phyloP scores from a whole-genome alignment of 371 early-diverging fungal species.

The Haplosporangium sp. region DNA sequence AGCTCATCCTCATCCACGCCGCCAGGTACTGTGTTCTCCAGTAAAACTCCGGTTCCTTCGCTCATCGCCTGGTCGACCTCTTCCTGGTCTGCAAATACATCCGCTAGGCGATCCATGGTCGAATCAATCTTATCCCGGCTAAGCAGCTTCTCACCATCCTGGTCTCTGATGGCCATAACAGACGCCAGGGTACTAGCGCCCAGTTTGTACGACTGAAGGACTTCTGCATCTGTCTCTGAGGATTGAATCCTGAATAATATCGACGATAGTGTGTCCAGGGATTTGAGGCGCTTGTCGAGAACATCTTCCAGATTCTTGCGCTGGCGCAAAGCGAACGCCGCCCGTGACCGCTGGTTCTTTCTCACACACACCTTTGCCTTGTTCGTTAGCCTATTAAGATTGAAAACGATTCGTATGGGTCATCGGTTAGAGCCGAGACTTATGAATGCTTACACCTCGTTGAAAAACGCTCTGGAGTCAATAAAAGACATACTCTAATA shows the following conservation, averaged over 20 bases:
- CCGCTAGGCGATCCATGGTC: constrained; percentile 47
- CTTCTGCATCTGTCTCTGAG: constrained; percentile 42
- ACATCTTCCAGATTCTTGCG: constrained; percentile 44
- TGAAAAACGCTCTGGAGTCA: neutral
- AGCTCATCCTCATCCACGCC: constrained; percentile 40
- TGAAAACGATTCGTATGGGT: too few species aligned
- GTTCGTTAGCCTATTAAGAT: constrained; percentile 21
- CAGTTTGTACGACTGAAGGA: constrained; percentile 37
- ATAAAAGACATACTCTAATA: constrained; percentile 28
- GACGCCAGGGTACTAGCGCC: constrained; percentile 41
- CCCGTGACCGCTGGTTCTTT: constrained; percentile 34
- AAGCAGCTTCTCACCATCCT: constrained; percentile 23
- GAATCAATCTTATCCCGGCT: constrained; percentile 27
- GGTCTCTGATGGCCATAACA: constrained; percentile 36
- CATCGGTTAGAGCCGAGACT: too few species aligned
- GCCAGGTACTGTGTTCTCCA: constrained; percentile 11
- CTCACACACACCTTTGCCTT: constrained; percentile 32
- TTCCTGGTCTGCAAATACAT: constrained; percentile 51
- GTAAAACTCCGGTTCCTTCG: constrained; percentile 19
- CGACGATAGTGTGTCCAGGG: constrained; percentile 35
- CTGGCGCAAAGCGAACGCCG: constrained; percentile 25
- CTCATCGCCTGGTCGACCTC: constrained; percentile 46
- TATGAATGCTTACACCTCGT: too few species aligned
- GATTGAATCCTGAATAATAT: constrained; percentile 49
- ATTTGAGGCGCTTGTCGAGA: constrained; percentile 38